Conservation (phyloP, 192 early-diverging fungal genomes). For the Backusella liffmaniae region DNA sequence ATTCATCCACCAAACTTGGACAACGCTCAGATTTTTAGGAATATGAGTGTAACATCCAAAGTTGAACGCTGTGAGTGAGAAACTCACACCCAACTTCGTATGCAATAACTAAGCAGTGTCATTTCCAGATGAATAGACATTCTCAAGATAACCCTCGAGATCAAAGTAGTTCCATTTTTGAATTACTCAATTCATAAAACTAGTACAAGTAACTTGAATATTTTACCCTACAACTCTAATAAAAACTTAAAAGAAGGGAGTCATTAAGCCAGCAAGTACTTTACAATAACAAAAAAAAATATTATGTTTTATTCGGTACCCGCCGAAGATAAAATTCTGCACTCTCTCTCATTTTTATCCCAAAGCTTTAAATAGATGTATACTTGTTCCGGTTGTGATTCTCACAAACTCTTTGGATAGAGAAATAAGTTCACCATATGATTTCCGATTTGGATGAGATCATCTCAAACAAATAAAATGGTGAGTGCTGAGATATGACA, state of each 20-base stretch:
- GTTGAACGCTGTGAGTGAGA: not conserved
- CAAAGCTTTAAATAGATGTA: not conserved
- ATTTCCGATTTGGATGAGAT: not conserved
- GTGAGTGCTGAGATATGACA: not conserved
- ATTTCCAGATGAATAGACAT: not conserved
- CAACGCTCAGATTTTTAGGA: not conserved
- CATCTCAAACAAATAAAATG: not conserved
- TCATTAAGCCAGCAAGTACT: not conserved
- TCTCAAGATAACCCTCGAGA: not conserved
- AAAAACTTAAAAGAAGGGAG: not conserved
- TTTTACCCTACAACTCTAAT: not conserved
- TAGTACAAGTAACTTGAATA: not conserved
- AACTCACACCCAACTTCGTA: not conserved
- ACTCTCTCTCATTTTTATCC: not conserved
- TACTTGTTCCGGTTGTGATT: not conserved
- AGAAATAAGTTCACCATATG: not conserved
- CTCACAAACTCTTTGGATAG: not conserved
- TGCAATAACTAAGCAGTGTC: not conserved
- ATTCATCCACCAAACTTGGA: not conserved
- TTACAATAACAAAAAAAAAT: not conserved
- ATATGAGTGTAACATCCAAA: not conserved
- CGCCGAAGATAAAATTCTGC: not conserved
- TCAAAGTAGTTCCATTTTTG: not conserved
- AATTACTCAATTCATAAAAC: not conserved
- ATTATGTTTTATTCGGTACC: not conserved